Evolutionary conservation across 179 eudicot species (phyloP), one percentile per base, ranked within the genome.

Genomic region (Patellifolia procumbens): DNA sequence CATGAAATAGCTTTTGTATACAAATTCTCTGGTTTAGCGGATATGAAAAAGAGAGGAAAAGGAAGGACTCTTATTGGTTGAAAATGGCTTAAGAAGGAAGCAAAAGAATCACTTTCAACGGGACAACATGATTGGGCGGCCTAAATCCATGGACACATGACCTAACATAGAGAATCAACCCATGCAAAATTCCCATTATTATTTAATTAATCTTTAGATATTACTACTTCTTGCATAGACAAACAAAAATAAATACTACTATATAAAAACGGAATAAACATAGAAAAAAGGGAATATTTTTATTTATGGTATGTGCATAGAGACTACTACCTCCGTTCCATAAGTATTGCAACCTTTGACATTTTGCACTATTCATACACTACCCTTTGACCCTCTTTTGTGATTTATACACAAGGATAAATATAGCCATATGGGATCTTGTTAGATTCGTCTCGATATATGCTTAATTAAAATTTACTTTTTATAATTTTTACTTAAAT

Each of bases 31-130:
- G 61, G 5, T 58, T 80, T 64, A 71, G 43, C 61, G 72, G 72
- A 77, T 70, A 78, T 34, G 35, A 70, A 74, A 78, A 81, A 73
- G 70, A 24, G 46, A 55, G 52, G 22, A 72, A 73, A 24, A 75
- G 51, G 62, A 22, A 20, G 45, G 66, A 48, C 5, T 68, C 49
- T 81, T 79, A 87, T 84, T 87, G 87, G 88, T 59, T 81, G 74
- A 85, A 89, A 82, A 77, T 83, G 86, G 90, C 86, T 88, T 84
- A 79, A 78, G 79, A 76, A 80, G 84, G 80, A 86, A 88, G 88
- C 92, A 78, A 83, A 78, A 86, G 83, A 80, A 71, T 80, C 79
- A 76, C 80, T 80, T 71, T 76, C 66, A 80, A 52, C 4, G 77
- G 58, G 68, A 71, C 74, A 76, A 37, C 58, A 42, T 75, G 13